Evolutionary conservation across 2,329 filamentous ascomycete species (phyloP), one percentile per base, ranked within the genome.

Genomic region (Grosmannia huntii): DNA sequence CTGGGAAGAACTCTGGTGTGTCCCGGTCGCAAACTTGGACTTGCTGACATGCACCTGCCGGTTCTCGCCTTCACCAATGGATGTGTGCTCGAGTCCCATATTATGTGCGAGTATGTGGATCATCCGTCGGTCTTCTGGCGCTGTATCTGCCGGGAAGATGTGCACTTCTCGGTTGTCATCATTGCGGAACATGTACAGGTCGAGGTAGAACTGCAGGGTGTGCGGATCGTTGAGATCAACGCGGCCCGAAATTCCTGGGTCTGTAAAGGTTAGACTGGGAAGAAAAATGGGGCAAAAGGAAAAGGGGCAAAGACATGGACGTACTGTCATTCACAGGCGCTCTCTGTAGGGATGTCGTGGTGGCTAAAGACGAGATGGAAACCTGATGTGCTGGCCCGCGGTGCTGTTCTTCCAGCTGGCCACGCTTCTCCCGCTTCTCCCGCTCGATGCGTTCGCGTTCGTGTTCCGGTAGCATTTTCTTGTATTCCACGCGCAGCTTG

Each of bases 391-490:
- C 60, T 94, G 81, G 66, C 86, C 83, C 52, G 68, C 91, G 85
- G 72, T 99, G 94, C 72, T 99, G 94, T 72, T 99, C 94, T 72
- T 99, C 91, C 14, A 99, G 80, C 72, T 99, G 94, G 54, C 94
- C 94, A 56, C 94, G 85, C 65, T 94, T 88, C 75, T 97, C 92
- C 59, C 94, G 83, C 82, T 97, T 99, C 73, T 97, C 94, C 6
- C 94, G 83, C 72, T 99, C 94, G 65, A 99, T 97, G 48, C 94
- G 83, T 72, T 99, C 94, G 56, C 94, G 83, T 72, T 97, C 94
- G 36, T 91, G 89, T 63, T 95, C 83, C 0, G 94, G 94, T 5
- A 99, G 81, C 94, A 99, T 97, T 76, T 97, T 97, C 79, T 99
- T 99, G 76, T 97, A 99, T 72, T 99, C 94, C 28, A 99, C 94